Conservation (phyloP, 148 eudicot genomes). For the Rhododendron molle region DNA sequence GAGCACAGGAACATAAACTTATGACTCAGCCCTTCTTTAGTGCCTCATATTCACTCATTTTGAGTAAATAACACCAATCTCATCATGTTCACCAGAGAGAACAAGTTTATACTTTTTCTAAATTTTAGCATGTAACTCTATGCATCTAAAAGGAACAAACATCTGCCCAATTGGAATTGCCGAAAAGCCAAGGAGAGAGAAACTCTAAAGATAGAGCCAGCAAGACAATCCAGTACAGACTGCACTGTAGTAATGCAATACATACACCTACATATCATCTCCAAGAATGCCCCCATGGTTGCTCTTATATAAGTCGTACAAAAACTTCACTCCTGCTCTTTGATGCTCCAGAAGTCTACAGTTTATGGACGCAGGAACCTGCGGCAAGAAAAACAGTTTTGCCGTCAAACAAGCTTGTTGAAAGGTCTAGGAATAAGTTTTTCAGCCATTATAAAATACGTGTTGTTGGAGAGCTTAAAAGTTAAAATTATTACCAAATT, state of each 20-base stretch:
- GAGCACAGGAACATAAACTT: not conserved
- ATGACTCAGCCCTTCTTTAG: not conserved
- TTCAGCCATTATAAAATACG: not conserved
- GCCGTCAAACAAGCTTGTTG: not conserved
- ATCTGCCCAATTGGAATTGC: not conserved
- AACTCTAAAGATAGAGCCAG: not conserved
- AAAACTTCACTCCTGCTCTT: slow-evolving; percentile 74
- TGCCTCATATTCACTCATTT: not conserved
- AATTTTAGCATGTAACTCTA: no score
- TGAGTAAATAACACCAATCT: not conserved
- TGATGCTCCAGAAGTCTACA: slow-evolving; percentile 93
- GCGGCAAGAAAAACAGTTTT: slow-evolving; percentile 7
- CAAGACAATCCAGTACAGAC: not conserved
- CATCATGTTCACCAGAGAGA: not conserved
- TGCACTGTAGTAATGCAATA: not conserved
- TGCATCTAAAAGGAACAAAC: not conserved
- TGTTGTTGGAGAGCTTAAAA: not conserved
- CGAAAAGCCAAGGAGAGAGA: not conserved
- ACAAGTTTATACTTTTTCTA: not conserved
- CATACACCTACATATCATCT: slow-evolving; percentile 84
- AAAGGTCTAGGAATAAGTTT: not conserved
- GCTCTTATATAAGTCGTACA: slow-evolving; percentile 69
- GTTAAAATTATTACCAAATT: not conserved
- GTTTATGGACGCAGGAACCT: slow-evolving; percentile 96
- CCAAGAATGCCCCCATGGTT: slow-evolving; percentile 97